Evolutionary conservation across 2,329 filamentous ascomycete species (phyloP).

Genomic region (Bipolaris gigantea): DNA sequence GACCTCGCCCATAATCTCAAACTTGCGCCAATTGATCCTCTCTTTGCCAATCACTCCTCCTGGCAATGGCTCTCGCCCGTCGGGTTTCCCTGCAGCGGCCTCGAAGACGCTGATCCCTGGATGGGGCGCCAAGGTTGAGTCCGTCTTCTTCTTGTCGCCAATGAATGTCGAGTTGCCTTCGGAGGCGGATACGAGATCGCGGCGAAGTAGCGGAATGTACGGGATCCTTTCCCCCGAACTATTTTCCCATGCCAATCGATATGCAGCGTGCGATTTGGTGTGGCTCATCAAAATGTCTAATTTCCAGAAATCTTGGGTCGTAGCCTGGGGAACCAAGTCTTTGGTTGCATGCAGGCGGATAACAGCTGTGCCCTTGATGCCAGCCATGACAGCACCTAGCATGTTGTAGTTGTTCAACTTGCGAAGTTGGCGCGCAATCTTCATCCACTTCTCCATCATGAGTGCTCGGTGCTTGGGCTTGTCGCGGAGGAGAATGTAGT

Average conservation of each 20-base stretch:
- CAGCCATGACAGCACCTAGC: constrained; percentile 88
- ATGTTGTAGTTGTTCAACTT: constrained; percentile 97
- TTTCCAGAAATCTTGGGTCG: constrained; percentile 82
- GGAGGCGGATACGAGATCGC: constrained; percentile 88
- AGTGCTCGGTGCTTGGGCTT: constrained; percentile 93
- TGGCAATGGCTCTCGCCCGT: constrained; percentile 48
- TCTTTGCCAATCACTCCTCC: constrained; percentile 51
- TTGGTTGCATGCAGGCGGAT: constrained; percentile 81
- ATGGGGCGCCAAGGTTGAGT: constrained; percentile 37
- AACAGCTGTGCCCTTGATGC: constrained; percentile 84
- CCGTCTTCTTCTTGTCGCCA: constrained; percentile 50
- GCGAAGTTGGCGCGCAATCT: constrained; percentile 78
- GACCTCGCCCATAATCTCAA: constrained; percentile 92
- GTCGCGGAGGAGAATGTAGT: constrained; percentile 74
- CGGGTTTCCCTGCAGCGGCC: constrained; percentile 29
- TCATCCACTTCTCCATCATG: constrained; percentile 95
- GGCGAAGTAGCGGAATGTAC: constrained; percentile 84
- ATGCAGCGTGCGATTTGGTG: constrained; percentile 89
- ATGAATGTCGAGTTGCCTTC: constrained; percentile 91
- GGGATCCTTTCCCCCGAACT: constrained; percentile 87
- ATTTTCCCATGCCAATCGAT: constrained; percentile 97
- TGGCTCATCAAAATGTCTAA: constrained; percentile 91
- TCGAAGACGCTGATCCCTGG: constrained; percentile 43
- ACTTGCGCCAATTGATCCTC: constrained; percentile 96
- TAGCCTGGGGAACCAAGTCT: constrained; percentile 69